A percentile compares a stretch with the other conserved stretches of the same genome.
These are phyloP conservation scores for Alternaria panax DNA, from an alignment of 2,329 filamentous ascomycete species.

Conservation along the genomic window DNA sequence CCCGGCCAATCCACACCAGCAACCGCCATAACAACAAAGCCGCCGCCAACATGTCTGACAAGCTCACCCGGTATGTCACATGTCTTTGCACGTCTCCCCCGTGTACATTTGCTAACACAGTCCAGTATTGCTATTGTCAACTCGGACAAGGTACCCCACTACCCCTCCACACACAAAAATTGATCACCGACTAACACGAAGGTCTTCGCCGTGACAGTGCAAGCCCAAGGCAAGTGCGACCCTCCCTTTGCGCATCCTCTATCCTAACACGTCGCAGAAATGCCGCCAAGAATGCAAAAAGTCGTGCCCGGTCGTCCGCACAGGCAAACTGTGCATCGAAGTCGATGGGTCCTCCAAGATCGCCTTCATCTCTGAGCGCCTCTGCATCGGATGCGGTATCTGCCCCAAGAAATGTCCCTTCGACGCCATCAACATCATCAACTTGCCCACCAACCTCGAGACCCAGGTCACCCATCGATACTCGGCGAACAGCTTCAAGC, in stretches of 20 bases:
- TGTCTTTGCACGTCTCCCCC: neutral
- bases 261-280: conserved; percentile 68
- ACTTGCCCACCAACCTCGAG: conserved; percentile 98
- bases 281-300: conserved; percentile 99
- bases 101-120: conserved; percentile 22
- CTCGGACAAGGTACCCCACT: conserved; percentile 82
- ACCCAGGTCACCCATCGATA: conserved; percentile 98
- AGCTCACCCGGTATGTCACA: conserved; percentile 81
- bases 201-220: conserved; percentile 68
- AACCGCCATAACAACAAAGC: conserved; percentile 17
- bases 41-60: conserved; percentile 76
- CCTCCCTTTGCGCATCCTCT: conserved; percentile 22
- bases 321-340: conserved; percentile 97
- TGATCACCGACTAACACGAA: conserved; percentile 40
- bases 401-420: conserved; percentile 99
- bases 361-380: conserved; percentile 94
- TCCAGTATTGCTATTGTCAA: conserved; percentile 94
- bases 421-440: conserved; percentile 99
- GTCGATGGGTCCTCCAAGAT: conserved; percentile 88
- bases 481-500: conserved; percentile 99
- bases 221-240: conserved; percentile 75
- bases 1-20: conserved; percentile 1
- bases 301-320: conserved; percentile 95
- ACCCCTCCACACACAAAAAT: conserved; percentile 51
- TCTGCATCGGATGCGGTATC: conserved; percentile 99